Evolutionary conservation across 805 yeast genomes (phyloP).

Genomic region (Ogataea allantospora): DNA sequence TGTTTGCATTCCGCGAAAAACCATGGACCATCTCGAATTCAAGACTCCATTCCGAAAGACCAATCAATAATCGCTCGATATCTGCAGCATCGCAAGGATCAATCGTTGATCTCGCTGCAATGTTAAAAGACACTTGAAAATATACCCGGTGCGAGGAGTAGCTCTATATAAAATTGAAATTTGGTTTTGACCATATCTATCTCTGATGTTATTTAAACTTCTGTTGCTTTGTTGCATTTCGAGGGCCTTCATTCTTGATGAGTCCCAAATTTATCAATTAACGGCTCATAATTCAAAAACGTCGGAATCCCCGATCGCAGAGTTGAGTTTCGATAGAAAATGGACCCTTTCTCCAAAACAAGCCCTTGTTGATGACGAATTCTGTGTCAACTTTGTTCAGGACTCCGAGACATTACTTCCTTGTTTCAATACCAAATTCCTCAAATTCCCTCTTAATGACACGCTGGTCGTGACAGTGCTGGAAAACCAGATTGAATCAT

Average conservation of each 20-base stretch:
- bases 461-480: conserved; percentile 13
- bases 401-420: conserved; percentile 4
- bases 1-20: conserved; percentile 20
- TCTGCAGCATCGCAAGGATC: not conserved
- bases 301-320: conserved; percentile 2
- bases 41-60: not conserved
- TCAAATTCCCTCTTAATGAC: conserved; percentile 21
- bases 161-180: not conserved
- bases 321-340: not conserved
- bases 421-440: conserved; percentile 25
- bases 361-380: conserved; percentile 5
- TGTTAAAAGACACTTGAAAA: not conserved
- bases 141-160: conserved; percentile 4
- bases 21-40: conserved; percentile 21
- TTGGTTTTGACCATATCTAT: no score
- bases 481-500: conserved; percentile 9
- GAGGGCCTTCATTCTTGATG: conserved; percentile 1
- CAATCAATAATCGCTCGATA: no score
- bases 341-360: not conserved
- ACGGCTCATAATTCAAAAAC: not conserved
- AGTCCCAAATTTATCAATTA: not conserved
- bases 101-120: not conserved
- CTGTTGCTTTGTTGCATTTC: no score
- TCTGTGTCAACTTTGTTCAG: conserved; percentile 20
- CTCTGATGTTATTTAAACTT: no score